These are phyloP conservation scores for Microcera coccophila DNA, from an alignment of 2,329 filamentous ascomycete species.

Conservation along the genomic window DNA sequence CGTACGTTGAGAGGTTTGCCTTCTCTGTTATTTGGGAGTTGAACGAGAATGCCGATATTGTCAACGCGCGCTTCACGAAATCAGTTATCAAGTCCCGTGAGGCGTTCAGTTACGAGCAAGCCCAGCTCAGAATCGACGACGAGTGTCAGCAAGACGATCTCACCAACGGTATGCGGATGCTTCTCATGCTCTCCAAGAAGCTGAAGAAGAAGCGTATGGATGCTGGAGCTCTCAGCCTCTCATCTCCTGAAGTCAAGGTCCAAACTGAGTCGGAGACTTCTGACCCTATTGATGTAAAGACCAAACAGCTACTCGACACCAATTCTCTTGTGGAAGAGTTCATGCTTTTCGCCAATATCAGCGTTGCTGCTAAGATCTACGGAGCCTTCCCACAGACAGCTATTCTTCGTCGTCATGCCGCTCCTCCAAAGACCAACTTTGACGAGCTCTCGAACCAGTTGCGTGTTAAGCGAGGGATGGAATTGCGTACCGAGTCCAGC, in stretches of 20 bases:
- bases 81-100: conserved; percentile 96
- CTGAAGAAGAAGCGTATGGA: conserved; percentile 94
- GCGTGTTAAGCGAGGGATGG: conserved; percentile 76
- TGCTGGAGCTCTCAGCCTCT: conserved; percentile 88
- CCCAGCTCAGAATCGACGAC: conserved; percentile 91
- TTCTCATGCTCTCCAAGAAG: conserved; percentile 87
- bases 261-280: conserved; percentile 94
- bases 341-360: conserved; percentile 97
- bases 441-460: conserved; percentile 90
- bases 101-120: conserved; percentile 96
- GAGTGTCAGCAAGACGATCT: conserved; percentile 81
- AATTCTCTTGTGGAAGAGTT: conserved; percentile 99
- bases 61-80: conserved; percentile 86
- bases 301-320: conserved; percentile 88
- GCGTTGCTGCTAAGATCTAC: conserved; percentile 86
- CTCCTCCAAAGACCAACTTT: conserved; percentile 93
- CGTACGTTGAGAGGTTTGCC: conserved; percentile 90
- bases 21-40: conserved; percentile 90
- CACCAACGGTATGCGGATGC: conserved; percentile 80
- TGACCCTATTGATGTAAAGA: conserved; percentile 93
- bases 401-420: conserved; percentile 83
- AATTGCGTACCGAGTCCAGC: conserved; percentile 79
- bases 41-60: conserved; percentile 76
- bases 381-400: conserved; percentile 92
- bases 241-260: conserved; percentile 95